Evolutionary conservation across 768 basidiomycete species (phyloP).

Genomic region (Mrakia frigida): DNA sequence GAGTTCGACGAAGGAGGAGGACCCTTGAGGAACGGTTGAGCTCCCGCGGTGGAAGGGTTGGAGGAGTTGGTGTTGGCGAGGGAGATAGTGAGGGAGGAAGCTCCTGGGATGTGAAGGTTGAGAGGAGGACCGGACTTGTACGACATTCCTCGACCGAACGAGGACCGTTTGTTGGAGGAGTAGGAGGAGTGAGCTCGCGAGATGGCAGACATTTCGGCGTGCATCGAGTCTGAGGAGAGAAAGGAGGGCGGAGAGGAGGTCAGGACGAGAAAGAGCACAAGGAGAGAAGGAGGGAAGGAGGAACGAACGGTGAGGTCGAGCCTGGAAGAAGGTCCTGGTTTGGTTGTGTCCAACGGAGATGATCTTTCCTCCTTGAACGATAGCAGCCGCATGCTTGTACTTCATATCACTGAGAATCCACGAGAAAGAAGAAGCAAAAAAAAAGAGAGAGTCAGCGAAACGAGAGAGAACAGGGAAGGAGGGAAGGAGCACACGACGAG

Average conservation of each 20-base stretch:
- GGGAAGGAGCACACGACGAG: background rate
- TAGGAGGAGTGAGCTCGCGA: background rate
- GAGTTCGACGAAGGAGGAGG: background rate
- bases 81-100: background rate
- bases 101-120: background rate
- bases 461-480: background rate
- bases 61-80: background rate
- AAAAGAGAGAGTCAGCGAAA: background rate
- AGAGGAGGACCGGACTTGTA: background rate
- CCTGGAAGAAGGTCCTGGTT: constrained; percentile 4
- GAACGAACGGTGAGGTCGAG: background rate
- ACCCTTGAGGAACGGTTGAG: background rate
- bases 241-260: background rate
- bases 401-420: background rate
- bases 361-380: constrained; percentile 20
- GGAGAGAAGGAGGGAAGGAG: background rate
- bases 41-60: background rate
- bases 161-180: constrained; percentile 1
- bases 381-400: constrained; percentile 18
- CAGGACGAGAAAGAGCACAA: background rate
- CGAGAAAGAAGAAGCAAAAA: background rate
- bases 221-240: constrained; percentile 13
- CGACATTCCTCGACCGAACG: background rate
- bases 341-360: constrained; percentile 18
- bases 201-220: constrained; percentile 24